Base-by-base conservation (phyloP, 805 yeast species). In the Yamadazyma paraphyllophila region DNA sequence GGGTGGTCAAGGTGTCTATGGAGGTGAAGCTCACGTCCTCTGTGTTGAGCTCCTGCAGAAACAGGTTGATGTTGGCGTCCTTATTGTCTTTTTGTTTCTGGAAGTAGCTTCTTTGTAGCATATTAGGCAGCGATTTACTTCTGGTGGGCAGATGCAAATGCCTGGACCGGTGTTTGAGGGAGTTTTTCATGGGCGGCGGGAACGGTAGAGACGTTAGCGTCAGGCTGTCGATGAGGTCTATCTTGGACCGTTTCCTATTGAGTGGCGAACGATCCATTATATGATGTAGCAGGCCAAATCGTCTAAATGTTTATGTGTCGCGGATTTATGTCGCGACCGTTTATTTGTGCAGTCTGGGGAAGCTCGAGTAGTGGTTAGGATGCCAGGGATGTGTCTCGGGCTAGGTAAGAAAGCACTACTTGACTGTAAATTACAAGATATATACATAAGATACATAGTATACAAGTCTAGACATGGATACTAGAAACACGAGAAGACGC, bases 151-250 rank as follows among this genome's bases (percentile, higher is more conserved):
- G 27, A 8, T 14, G 13, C 26, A 31, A n/a, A 7, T 29, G 31
- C 15, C 38, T 14, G n/a, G 33, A 25, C 12, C 26, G 36, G 36
- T 8, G 29, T 20, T 24, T 47, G 14, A 49, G 52, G 15, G 65
- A 61, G 13, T 31, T 4, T 12, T 42, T 42, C 36, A 42, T 9
- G 0, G 82, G 82, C 25, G 80, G 82, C 1, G 81, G 76, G 14
- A 77, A 60, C 8, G 82, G 82, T 35, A 77, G 63, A 1, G 81
- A 76, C 1, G 82, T 77, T 33, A 77, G 58, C 6, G 68, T 69
- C 4, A 73, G 68, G 46, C 66, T 75, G 49, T 77, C 81, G 7
- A 77, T 63, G 16, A 77, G 63, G 51, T 77, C 81, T 17, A 77
- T 56, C 47, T 67, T 64, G 1, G 81, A 77, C 12, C 66, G 63